phyloP scores from a whole-genome alignment of 768 basidiomycete genomes.

The Vishniacozyma victoriae region DNA sequence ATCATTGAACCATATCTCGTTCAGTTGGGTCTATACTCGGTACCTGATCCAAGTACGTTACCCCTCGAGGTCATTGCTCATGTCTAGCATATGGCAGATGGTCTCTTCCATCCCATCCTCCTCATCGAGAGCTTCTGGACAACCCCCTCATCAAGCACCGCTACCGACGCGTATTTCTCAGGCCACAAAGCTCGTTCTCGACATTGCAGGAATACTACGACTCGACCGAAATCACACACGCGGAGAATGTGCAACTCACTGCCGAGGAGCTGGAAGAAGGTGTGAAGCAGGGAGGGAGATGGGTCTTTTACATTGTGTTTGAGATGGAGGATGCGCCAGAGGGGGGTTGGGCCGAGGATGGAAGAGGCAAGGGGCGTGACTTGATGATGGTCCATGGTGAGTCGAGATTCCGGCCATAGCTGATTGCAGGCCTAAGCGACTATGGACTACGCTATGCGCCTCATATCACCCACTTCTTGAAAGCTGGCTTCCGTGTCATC shows the following conservation, averaged over 20 bases:
- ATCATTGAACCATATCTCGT: constrained; percentile 42
- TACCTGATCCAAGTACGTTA: constrained; percentile 42
- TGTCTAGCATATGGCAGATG: constrained; percentile 45
- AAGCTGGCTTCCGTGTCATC: constrained; percentile 47
- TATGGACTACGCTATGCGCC: constrained; percentile 46
- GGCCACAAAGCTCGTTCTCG: constrained; percentile 18
- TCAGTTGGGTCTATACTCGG: constrained; percentile 34
- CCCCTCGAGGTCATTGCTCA: background rate
- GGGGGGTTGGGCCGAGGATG: constrained; percentile 39
- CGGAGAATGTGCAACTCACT: constrained; percentile 41
- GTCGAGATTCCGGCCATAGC: constrained; percentile 6
- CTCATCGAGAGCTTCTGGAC: constrained; percentile 34
- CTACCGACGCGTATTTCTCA: constrained; percentile 43
- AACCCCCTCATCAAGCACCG: constrained; percentile 28
- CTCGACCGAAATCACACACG: constrained; percentile 33
- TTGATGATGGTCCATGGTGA: constrained; percentile 47
- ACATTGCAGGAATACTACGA: constrained; percentile 26
- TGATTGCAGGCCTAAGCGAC: constrained; percentile 29
- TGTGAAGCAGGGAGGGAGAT: constrained; percentile 30
- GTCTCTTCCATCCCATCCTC: constrained; percentile 34
- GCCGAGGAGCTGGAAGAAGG: constrained; percentile 37
- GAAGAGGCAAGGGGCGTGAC: constrained; percentile 39
- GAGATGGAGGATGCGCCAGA: constrained; percentile 29
- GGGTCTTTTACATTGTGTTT: constrained; percentile 48
- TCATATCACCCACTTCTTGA: constrained; percentile 41